These are phyloP conservation scores for Darksidea phi DNA, from an alignment of 495 filamentous ascomycete species.

Conservation along the genomic window DNA sequence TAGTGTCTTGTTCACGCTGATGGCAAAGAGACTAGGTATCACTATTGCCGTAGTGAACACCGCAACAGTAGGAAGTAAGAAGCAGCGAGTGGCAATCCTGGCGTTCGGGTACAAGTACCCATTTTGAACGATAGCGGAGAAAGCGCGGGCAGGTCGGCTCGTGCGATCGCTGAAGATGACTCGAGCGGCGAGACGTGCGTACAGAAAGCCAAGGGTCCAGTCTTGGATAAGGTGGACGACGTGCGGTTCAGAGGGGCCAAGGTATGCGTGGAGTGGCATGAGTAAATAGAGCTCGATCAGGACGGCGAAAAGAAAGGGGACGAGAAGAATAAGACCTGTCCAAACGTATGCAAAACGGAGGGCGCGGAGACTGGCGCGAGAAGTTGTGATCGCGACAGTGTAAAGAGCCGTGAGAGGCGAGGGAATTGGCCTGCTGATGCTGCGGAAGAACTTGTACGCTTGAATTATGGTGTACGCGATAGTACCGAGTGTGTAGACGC, in stretches of 20 bases:
- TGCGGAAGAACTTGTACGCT: constrained; percentile 48
- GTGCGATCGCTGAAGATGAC: constrained; percentile 61
- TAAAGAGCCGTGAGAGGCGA: constrained; percentile 24
- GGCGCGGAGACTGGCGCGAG: constrained; percentile 19
- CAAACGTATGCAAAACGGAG: constrained; percentile 68
- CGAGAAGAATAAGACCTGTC: constrained; percentile 64
- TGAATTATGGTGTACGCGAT: constrained; percentile 53
- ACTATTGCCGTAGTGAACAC: constrained; percentile 59
- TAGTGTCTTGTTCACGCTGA: constrained; percentile 12
- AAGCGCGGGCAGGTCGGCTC: constrained; percentile 68
- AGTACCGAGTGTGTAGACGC: constrained; percentile 73
- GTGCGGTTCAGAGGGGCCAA: constrained; percentile 53
- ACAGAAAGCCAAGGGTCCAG: constrained; percentile 91
- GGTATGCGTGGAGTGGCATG: constrained; percentile 83
- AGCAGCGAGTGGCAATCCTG: constrained; percentile 71
- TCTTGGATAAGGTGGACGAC: constrained; percentile 86
- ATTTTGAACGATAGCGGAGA: constrained; percentile 70
- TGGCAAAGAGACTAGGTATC: constrained; percentile 53
- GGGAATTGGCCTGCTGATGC: constrained; percentile 33
- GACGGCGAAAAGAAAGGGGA: constrained; percentile 80
- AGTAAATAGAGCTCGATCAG: constrained; percentile 85
- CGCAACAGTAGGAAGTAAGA: constrained; percentile 70
- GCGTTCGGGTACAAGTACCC: constrained; percentile 83
- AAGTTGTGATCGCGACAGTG: constrained; percentile 14
- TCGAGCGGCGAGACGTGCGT: constrained; percentile 80